Conservation (phyloP, 1,139 yeast genomes). For the Saccharomyces hybrid region DNA sequence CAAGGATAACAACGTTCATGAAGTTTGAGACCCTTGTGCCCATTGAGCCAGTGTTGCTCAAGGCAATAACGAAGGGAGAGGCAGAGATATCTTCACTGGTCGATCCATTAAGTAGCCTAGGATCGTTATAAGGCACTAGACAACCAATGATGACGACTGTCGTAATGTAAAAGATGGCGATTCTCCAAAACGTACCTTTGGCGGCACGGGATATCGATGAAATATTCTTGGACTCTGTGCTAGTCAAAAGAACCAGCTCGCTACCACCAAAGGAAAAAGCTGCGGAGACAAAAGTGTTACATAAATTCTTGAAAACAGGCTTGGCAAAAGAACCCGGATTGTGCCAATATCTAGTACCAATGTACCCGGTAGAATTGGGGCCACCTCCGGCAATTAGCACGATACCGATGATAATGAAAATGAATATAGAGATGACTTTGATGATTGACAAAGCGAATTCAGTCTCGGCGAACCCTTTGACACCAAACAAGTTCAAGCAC, state of each 20-base stretch:
- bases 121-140: constrained; percentile 54
- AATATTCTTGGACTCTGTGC: constrained; percentile 55
- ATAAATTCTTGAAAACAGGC: constrained; percentile 43
- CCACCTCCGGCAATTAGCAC: constrained; percentile 66
- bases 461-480: constrained; percentile 55
- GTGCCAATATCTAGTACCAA: constrained; percentile 56
- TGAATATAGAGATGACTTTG: constrained; percentile 55
- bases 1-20: constrained; percentile 43
- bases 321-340: constrained; percentile 54
- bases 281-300: constrained; percentile 44
- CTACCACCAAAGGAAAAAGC: constrained; percentile 55
- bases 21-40: constrained; percentile 47
- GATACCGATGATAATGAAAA: constrained; percentile 63
- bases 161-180: constrained; percentile 53
- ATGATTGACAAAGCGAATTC: constrained; percentile 54
- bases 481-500: constrained; percentile 57
- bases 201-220: constrained; percentile 37
- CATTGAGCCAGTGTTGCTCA: constrained; percentile 48
- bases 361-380: constrained; percentile 42
- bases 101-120: constrained; percentile 43
- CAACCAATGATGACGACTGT: constrained; percentile 57
- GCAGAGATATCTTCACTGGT: constrained; percentile 41
- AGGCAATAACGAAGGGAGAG: constrained; percentile 73
- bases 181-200: constrained; percentile 69
- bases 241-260: constrained; percentile 77